Evolutionary conservation across 202 grass and related monocot genomes (phyloP).

Genomic region (Alloteropsis angusta): DNA sequence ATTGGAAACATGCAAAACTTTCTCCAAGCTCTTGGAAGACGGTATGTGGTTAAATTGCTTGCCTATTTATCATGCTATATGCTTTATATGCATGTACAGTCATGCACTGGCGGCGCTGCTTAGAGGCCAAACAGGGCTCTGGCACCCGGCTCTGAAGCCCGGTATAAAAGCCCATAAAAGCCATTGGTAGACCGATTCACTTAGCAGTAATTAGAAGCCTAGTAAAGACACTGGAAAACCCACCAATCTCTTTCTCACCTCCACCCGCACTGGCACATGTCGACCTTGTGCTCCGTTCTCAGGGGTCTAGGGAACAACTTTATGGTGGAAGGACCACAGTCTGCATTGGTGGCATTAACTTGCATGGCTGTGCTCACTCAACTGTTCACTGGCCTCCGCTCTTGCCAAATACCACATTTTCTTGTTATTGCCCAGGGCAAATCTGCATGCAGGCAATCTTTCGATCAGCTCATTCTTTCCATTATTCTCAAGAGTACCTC

Average conservation of each 20-base stretch:
- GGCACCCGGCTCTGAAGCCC: neutral
- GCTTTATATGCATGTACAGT: neutral
- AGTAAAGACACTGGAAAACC: neutral
- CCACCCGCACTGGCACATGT: neutral
- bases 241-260: neutral
- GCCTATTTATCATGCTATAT: neutral
- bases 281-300: neutral
- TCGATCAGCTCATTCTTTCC: too few species aligned
- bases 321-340: neutral
- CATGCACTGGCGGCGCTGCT: neutral
- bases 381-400: neutral
- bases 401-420: neutral
- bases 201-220: neutral
- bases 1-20: conserved; percentile 99
- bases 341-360: neutral
- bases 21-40: conserved; percentile 91
- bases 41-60: conserved; percentile 33
- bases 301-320: neutral
- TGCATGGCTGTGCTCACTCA: neutral
- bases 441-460: neutral
- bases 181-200: neutral
- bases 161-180: neutral
- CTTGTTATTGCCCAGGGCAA: neutral
- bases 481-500: too few species aligned
- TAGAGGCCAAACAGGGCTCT: neutral